phyloP scores from a whole-genome alignment of 148 eudicot genomes.

The Tetragonia tetragonoides region DNA sequence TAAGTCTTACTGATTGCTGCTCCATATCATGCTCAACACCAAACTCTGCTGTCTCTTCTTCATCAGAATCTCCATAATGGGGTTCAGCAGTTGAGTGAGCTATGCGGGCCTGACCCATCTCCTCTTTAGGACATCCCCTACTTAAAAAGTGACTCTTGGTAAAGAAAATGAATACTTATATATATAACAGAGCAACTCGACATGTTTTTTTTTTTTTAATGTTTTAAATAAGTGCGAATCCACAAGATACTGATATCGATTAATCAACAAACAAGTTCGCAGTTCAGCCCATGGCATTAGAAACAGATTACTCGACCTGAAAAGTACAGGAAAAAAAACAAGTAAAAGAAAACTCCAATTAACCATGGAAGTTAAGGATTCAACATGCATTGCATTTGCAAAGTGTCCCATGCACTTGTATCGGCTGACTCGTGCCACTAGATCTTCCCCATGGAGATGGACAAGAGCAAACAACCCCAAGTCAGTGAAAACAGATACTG shows the following conservation, averaged over 20 bases:
- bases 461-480: no score
- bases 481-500: no score
- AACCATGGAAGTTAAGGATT: no score
- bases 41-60: slow-evolving; percentile 79
- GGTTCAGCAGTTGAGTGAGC: slow-evolving; percentile 75
- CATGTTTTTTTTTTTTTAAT: background rate
- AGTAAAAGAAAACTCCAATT: background rate
- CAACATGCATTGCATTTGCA: no score
- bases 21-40: slow-evolving; percentile 61
- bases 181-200: background rate
- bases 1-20: slow-evolving; percentile 54
- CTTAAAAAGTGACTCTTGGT: background rate
- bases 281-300: background rate
- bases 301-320: background rate
- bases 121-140: slow-evolving; percentile 70
- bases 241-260: background rate
- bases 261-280: background rate
- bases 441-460: no score
- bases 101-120: slow-evolving; percentile 57
- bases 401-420: no score
- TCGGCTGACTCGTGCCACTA: no score
- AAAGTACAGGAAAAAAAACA: background rate
- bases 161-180: background rate
- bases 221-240: background rate
- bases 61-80: slow-evolving; percentile 98